phyloP scores from a whole-genome alignment of 2,329 filamentous ascomycete species.

The Fusarium graminum region DNA sequence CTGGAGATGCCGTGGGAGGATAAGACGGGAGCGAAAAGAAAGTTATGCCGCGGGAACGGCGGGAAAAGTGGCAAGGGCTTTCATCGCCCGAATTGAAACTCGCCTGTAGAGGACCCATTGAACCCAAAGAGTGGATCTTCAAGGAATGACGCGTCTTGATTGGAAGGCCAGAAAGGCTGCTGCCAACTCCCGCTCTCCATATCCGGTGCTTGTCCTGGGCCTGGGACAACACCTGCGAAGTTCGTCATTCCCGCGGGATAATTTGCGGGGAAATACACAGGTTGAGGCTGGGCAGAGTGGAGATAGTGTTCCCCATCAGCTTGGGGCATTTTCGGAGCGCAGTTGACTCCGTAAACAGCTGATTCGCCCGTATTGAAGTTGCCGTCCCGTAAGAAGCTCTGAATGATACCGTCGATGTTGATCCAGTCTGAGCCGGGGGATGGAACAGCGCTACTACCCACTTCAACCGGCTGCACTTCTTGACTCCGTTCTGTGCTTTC shows the following conservation, averaged over 20 bases:
- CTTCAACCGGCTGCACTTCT: not conserved
- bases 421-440: slow-evolving; percentile 46
- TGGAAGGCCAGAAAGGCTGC: slow-evolving; percentile 23
- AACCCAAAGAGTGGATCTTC: slow-evolving; percentile 53
- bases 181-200: slow-evolving; percentile 25
- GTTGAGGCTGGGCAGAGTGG: slow-evolving; percentile 14
- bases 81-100: slow-evolving; percentile 39
- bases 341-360: slow-evolving; percentile 4
- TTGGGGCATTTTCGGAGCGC: slow-evolving; percentile 19
- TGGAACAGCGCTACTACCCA: slow-evolving; percentile 3
- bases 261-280: slow-evolving; percentile 20
- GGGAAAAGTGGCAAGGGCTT: not conserved
- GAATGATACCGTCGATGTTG: slow-evolving; percentile 56
- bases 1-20: slow-evolving; percentile 9
- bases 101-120: slow-evolving; percentile 50
- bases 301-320: slow-evolving; percentile 23
- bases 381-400: slow-evolving; percentile 50
- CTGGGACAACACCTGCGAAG: not conserved
- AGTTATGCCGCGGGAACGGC: slow-evolving; percentile 11
- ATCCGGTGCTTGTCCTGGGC: slow-evolving; percentile 2
- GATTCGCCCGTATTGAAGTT: slow-evolving; percentile 26
- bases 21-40: not conserved
- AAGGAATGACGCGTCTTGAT: slow-evolving; percentile 31
- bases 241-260: slow-evolving; percentile 20
- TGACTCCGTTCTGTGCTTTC: not conserved